These are phyloP conservation scores for Suhomyces bokatorum DNA, from an alignment of 1,139 yeast genomes.

Conservation along the genomic window DNA sequence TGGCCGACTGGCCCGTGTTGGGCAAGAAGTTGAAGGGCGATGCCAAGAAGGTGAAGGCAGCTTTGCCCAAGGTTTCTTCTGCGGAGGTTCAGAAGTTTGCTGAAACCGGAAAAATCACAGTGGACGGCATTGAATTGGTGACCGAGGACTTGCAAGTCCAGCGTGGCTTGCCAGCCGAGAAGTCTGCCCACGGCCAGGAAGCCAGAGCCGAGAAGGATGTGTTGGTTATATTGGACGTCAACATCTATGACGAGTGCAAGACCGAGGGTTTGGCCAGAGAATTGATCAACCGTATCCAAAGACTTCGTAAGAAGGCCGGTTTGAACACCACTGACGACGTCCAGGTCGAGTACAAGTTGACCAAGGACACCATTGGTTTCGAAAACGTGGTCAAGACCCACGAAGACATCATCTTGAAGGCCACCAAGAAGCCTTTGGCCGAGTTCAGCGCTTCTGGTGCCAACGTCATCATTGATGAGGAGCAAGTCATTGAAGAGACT, in stretches of 20 bases:
- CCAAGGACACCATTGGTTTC: conserved; percentile 71
- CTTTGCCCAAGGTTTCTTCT: conserved; percentile 78
- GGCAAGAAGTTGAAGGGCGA: conserved; percentile 97
- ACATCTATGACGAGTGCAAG: conserved; percentile 82
- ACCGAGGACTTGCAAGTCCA: conserved; percentile 87
- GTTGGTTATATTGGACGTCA: conserved; percentile 83
- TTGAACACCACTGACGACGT: conserved; percentile 95
- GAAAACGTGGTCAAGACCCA: conserved; percentile 64
- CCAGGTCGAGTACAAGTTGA: conserved; percentile 72
- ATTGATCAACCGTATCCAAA: conserved; percentile 93
- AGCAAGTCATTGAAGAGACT: conserved; percentile 85
- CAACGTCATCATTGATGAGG: conserved; percentile 75
- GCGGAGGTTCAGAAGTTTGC: conserved; percentile 80
- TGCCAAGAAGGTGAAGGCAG: conserved; percentile 91
- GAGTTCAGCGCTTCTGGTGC: conserved; percentile 36
- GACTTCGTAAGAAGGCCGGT: conserved; percentile 95
- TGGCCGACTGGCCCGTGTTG: conserved; percentile 98
- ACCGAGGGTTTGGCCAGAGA: conserved; percentile 97
- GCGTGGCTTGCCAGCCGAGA: conserved; percentile 74
- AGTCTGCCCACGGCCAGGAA: conserved; percentile 70
- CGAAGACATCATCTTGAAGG: conserved; percentile 68
- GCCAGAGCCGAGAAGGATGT: conserved; percentile 88
- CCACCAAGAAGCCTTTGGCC: conserved; percentile 65
- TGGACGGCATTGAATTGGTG: conserved; percentile 86
- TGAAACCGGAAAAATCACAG: conserved; percentile 69